Base-by-base conservation (phyloP, 2,329 filamentous ascomycete species). In the Delphinella strobiligena region DNA sequence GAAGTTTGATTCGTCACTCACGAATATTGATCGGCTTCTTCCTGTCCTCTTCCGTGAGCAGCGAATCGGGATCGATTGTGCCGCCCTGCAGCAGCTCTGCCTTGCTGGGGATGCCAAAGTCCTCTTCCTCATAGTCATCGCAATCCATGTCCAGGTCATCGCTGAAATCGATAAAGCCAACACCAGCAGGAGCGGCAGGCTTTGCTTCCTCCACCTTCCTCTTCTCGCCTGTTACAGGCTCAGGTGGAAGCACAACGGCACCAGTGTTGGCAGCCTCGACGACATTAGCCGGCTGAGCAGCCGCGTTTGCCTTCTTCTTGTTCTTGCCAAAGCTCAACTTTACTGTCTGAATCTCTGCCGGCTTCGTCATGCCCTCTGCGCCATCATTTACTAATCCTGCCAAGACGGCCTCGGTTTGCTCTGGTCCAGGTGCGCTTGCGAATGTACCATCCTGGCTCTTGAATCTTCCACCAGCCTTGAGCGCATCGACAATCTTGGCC, bases 61-160 rank as follows among this genome's bases (percentile, higher is more conserved):
- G 68, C 8, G 78, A 79, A 53, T 95, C 82, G 60, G 96, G 91
- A 55, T 96, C 87, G 49, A 98, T 91, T 39, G 93, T 63, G 40
- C 93, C 88, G 47, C 93, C 86, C 10, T 47, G 41, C 43, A 51
- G 87, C 82, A 61, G 34, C 34, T 54, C 52, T 40, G 56, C 57
- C 32, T 58, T 52, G 32, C 49, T 53, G 2, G 58, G 58, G 18
- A 61, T 52, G 15, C 57, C 53, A 32, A 54, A 51, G 19, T 55
- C 52, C 16, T 56, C 52, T 17, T 51, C 49, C 17, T 55, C 51
- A n/a, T 51, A 51, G 38, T 55, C 54, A 22, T 58, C 54, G 31
- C 54, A 53, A 32, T 69, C 70, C 45, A 74, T 72, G 38, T 69
- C 70, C 24, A 80, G 67, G 40, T 72, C 71, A 45, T 75, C 74